Evolutionary conservation across 306 rosid genomes (phyloP).

Genomic region (Corylus americana): DNA sequence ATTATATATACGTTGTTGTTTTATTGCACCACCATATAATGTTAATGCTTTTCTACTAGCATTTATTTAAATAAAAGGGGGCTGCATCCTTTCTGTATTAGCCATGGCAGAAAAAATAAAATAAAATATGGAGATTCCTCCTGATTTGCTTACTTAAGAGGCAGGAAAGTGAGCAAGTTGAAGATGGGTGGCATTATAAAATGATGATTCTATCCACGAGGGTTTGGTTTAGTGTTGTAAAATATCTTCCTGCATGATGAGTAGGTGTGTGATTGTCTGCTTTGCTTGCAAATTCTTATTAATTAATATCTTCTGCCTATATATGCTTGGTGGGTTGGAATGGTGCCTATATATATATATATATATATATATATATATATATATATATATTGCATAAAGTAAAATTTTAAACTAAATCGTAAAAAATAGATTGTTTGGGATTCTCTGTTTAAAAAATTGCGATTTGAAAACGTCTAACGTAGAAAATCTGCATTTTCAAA

Average conservation of each 20-base stretch:
- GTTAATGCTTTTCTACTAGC: neutral
- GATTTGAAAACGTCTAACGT: too few relatives aligned
- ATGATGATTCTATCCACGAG: neutral
- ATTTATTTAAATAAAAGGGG: neutral
- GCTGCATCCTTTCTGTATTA: slow-evolving; percentile 5
- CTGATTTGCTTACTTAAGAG: slow-evolving; percentile 1
- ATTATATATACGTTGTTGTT: neutral
- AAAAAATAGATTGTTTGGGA: too few relatives aligned
- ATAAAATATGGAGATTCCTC: slow-evolving; percentile 8
- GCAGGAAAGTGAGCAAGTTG: neutral
- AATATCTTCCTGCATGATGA: neutral
- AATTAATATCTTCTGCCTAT: neutral
- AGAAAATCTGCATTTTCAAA: too few relatives aligned
- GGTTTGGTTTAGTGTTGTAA: neutral
- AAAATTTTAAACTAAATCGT: too few relatives aligned
- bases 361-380: too few relatives aligned
- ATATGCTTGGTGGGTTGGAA: neutral
- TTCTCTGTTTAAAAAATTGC: too few relatives aligned
- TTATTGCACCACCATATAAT: neutral
- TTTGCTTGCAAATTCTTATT: neutral
- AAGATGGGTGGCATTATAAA: slow-evolving; percentile 6
- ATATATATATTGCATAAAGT: too few relatives aligned
- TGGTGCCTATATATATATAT: too few relatives aligned
- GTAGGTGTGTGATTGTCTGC: slow-evolving; percentile 6
- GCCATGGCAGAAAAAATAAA: neutral